These are phyloP conservation scores for Calophaca sinica DNA, from an alignment of 306 rosid genomes.

Conservation along the genomic window DNA sequence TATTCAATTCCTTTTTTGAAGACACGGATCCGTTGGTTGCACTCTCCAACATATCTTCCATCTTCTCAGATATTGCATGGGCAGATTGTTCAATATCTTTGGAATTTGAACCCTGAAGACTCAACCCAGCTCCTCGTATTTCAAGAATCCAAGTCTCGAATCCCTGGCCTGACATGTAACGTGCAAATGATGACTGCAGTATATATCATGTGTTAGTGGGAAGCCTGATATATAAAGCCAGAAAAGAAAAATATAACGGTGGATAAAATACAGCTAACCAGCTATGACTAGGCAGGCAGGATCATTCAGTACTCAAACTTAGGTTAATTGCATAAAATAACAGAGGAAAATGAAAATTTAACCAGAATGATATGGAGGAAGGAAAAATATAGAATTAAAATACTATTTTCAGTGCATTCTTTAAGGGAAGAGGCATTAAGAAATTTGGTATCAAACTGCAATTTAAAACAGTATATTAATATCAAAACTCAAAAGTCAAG, in stretches of 20 bases:
- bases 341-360: conserved; percentile 11
- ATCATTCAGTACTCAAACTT: conserved; percentile 7
- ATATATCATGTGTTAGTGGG: conserved; percentile 47
- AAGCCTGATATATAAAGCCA: conserved; percentile 32
- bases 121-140: conserved; percentile 97
- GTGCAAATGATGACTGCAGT: conserved; percentile 94
- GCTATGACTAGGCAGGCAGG: conserved; percentile 28
- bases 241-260: conserved; percentile 18
- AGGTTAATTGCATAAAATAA: conserved; percentile 10
- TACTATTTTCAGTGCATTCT: conserved; percentile 33
- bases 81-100: conserved; percentile 71
- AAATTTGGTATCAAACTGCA: conserved; percentile 30
- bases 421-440: conserved; percentile 26
- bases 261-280: conserved; percentile 13
- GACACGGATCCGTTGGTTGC: conserved; percentile 58
- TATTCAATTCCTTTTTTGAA: conserved; percentile 54
- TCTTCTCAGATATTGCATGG: conserved; percentile 66
- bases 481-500: conserved; percentile 13
- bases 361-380: conserved; percentile 18
- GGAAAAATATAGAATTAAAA: conserved; percentile 23
- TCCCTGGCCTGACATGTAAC: conserved; percentile 92
- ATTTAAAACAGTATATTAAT: conserved; percentile 22
- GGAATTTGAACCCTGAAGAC: conserved; percentile 59
- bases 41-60: conserved; percentile 71
- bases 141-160: conserved; percentile 98